Evolutionary conservation across 768 basidiomycete genomes (phyloP).

Genomic region (Candolleomyces aberdarensis): DNA sequence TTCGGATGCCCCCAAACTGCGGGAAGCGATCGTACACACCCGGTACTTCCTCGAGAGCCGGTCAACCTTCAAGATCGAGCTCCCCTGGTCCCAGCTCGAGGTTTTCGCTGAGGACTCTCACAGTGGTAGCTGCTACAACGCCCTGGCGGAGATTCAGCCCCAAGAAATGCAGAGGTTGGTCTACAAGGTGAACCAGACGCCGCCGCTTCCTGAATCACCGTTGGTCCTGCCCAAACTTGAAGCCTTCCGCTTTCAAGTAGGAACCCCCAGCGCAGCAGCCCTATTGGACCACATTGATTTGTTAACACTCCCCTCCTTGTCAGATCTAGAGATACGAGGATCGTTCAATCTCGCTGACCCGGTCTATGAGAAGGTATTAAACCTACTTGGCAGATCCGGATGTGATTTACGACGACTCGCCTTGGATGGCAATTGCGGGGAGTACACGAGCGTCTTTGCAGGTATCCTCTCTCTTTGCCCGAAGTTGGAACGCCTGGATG

Average conservation of each 20-base stretch:
- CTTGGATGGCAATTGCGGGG: background rate
- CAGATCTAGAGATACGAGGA: background rate
- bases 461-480: background rate
- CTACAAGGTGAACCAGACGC: background rate
- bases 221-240: background rate
- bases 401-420: background rate
- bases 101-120: background rate
- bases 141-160: background rate
- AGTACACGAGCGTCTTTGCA: background rate
- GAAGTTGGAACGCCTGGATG: background rate
- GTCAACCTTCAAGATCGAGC: background rate
- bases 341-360: background rate
- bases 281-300: background rate
- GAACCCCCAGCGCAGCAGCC: background rate
- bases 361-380: background rate
- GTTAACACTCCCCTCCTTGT: background rate
- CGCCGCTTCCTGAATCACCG: background rate
- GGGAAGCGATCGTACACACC: background rate
- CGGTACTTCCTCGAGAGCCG: background rate
- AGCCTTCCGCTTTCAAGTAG: background rate
- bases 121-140: background rate
- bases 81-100: background rate
- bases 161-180: background rate
- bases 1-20: background rate
- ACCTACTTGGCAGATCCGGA: background rate